A percentile compares a stretch with the other conserved stretches of the same genome.
These are phyloP conservation scores for Pyricularia pennisetigena DNA, from an alignment of 2,329 filamentous ascomycete species.

Conservation along the genomic window DNA sequence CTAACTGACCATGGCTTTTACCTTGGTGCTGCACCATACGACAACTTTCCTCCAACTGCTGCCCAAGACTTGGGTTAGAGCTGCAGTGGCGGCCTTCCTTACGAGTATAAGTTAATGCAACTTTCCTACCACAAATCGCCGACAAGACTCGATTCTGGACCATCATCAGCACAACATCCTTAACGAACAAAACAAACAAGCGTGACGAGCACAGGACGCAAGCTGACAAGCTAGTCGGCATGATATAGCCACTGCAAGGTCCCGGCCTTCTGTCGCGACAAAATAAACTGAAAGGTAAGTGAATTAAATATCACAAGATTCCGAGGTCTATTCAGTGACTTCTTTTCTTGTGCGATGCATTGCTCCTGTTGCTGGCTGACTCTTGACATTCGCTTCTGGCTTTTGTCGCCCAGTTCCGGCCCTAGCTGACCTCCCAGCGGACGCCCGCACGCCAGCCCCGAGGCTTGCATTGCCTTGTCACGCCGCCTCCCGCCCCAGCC, in stretches of 20 bases:
- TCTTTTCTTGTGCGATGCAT: no score
- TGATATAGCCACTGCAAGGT: neutral
- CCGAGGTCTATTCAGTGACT: neutral
- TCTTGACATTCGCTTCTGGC: no score
- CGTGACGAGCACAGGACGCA: no score
- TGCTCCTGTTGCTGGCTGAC: neutral
- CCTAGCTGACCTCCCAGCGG: neutral
- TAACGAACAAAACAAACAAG: no score
- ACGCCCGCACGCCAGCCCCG: neutral
- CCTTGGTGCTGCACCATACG: neutral
- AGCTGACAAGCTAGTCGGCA: no score
- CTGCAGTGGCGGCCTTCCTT: no score
- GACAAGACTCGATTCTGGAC: no score
- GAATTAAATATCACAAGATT: neutral
- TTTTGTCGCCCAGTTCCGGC: neutral
- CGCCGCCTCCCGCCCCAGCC: neutral
- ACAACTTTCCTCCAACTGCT: no score
- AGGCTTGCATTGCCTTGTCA: neutral
- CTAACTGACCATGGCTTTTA: neutral
- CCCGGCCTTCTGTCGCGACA: neutral
- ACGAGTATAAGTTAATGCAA: no score
- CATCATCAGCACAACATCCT: no score
- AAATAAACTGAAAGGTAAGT: neutral
- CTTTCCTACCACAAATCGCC: no score
- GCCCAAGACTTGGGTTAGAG: no score